Base-by-base conservation (phyloP, 495 filamentous ascomycete genomes). In the Aspergillus egyptiacus region DNA sequence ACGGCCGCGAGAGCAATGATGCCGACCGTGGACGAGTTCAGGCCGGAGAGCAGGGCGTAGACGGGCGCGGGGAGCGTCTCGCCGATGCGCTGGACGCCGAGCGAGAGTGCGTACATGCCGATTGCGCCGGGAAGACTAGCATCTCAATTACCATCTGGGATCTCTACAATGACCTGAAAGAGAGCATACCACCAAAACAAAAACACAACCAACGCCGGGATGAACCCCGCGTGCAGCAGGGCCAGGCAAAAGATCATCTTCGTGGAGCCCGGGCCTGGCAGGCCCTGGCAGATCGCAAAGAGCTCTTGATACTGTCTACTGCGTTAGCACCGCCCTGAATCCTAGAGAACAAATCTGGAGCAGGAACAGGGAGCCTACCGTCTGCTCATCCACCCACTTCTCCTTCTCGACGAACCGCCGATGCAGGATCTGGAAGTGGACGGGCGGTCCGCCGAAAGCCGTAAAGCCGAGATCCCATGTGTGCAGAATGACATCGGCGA, bases 221-320 rank as follows among this genome's bases (percentile, higher is more conserved):
- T 48, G 23, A 85, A 70, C 0, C 86, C 87, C 24, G 72, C 74
- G 43, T 81, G 80, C 8, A 90, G 73, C 31, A 85, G 57, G 23
- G 83, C 80, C 23, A 91, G 80, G 53, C 82, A 86, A 54, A 86
- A 91, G 0, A 80, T 58, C 82, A 91, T 88, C 65, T 91, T 91
- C 14, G 86, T 90, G 59, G 80, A 85, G 1, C 61, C 87, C 0
- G 88, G 87, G 0, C 88, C 88, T 0, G 84, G 81, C 15, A 91
- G 76, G 11, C 82, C 81, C 62, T 91, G 87, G 37, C 79, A 85
- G 52, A 94, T 68, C 15, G 84, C 84, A 62, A 91, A 94, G 13
- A 91, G 75, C 57, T 94, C 87, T 66, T 90, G 84, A 65, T 86
- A 94, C 83, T 87, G 15, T 2, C 27, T 11, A n/a, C n/a, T n/a